Base-by-base conservation (phyloP, 2,329 filamentous ascomycete genomes). In the Aspergillus latus region DNA sequence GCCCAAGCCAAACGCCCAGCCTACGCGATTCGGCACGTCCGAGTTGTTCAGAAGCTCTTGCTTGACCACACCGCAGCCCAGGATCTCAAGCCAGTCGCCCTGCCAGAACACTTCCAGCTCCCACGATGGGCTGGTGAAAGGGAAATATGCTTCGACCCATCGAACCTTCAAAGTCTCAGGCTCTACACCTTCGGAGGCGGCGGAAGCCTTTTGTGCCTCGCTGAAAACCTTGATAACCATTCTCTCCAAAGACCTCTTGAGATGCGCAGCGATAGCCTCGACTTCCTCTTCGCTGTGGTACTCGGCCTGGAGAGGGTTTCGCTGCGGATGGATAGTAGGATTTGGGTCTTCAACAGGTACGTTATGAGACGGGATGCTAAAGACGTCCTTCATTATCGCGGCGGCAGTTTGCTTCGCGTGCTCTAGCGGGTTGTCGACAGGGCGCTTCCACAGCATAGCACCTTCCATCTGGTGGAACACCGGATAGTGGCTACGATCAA, bases 401-500 rank as follows among this genome's bases (percentile, higher is more conserved):
- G 78, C 53, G 78, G 80, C 44, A 83, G 83, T 70, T 78, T 82
- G 29, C 71, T 59, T 34, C 0, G 72, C 67, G 36, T 68, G 59
- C n/a, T 68, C 64, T 10, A 73, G 62, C 1, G 72, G 69, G 10
- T 71, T 60, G 4, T 56, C 61, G 7, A 60, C 56, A 2, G 72
- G 79, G 8, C 90, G 84, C 69, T 94, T 88, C 93, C 94, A 99
- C 52, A 92, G 88, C 64, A 88, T 83, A 7, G 93, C 93, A 10
- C 92, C 93, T 73, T 99, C 94, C 92, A 97, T 97, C 77, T 99
- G 94, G 76, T 99, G 94, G 74, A 99, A 99, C 57, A 96, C 86
- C 0, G 94, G 94, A 75, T 97, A 97, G 76, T 99, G 94, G 65
- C 88, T 94, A 55, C 90, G 85, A 75, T 99, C 94, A 68, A 99